phyloP scores from a whole-genome alignment of 371 early-diverging fungal genomes.

The Syncephalis plumigaleata region DNA sequence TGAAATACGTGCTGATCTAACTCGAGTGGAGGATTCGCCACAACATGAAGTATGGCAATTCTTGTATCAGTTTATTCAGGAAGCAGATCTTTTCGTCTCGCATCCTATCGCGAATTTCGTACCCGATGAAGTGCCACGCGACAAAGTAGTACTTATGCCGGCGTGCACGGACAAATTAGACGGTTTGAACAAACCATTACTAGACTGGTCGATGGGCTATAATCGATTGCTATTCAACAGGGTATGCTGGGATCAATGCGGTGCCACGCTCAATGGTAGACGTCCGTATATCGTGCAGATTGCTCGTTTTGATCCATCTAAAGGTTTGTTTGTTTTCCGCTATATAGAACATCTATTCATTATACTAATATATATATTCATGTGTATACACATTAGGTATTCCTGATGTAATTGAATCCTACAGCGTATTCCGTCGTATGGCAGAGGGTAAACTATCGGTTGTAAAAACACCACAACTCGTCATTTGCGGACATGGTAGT shows the following conservation, averaged over 20 bases:
- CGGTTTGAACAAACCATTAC: slow-evolving; percentile 53
- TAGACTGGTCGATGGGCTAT: slow-evolving; percentile 25
- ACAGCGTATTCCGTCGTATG: slow-evolving; percentile 34
- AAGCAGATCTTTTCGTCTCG: slow-evolving; percentile 57
- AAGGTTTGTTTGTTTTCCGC: too few relatives aligned
- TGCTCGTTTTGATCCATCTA: slow-evolving; percentile 83
- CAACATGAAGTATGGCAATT: slow-evolving; percentile 52
- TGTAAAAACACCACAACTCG: slow-evolving; percentile 42
- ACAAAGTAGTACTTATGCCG: slow-evolving; percentile 33
- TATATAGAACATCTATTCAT: background rate
- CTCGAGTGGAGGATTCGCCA: slow-evolving; percentile 27
- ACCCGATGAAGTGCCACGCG: slow-evolving; percentile 17
- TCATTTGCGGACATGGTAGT: slow-evolving; percentile 70
- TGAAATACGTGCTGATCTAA: slow-evolving; percentile 57
- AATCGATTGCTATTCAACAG: slow-evolving; percentile 64
- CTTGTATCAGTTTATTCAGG: slow-evolving; percentile 50
- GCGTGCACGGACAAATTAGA: slow-evolving; percentile 61
- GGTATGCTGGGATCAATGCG: slow-evolving; percentile 49
- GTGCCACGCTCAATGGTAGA: slow-evolving; percentile 31
- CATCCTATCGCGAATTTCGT: slow-evolving; percentile 62
- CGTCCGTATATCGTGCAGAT: slow-evolving; percentile 73
- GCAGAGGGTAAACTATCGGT: slow-evolving; percentile 19
- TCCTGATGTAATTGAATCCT: slow-evolving; percentile 57
- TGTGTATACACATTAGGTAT: too few relatives aligned
- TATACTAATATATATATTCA: background rate